A percentile compares a stretch with the other conserved stretches of the same genome.
Conservation (phyloP, 768 basidiomycete species). For the Rhizopogon vinicolor region DNA sequence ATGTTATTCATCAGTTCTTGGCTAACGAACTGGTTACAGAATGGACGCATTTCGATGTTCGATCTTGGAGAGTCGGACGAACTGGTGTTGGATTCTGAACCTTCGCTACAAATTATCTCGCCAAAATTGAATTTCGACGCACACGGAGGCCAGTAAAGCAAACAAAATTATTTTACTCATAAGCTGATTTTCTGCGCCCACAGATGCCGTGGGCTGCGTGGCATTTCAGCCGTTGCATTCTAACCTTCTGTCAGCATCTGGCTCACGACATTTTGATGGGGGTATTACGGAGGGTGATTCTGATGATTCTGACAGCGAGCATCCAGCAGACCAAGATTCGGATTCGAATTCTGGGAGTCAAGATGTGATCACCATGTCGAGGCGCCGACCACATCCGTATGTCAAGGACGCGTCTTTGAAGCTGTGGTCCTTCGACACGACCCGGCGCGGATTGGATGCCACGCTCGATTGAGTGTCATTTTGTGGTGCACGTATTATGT, state of each 20-base stretch:
- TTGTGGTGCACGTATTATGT: neutral
- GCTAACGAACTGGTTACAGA: slow-evolving; percentile 29
- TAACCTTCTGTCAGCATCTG: slow-evolving; percentile 60
- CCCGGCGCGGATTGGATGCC: neutral
- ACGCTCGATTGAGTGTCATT: neutral
- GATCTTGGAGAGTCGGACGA: slow-evolving; percentile 31
- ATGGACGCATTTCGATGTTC: slow-evolving; percentile 57
- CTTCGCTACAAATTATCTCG: slow-evolving; percentile 7
- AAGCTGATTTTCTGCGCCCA: neutral
- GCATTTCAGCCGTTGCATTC: slow-evolving; percentile 66
- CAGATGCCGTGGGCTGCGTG: slow-evolving; percentile 73
- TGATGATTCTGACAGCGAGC: neutral
- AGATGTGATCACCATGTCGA: slow-evolving; percentile 7
- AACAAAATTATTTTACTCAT: neutral
- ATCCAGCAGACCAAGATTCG: slow-evolving; percentile 10
- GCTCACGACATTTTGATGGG: slow-evolving; percentile 66
- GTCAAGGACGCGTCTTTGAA: slow-evolving; percentile 24
- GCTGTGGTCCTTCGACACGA: slow-evolving; percentile 14
- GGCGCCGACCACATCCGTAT: slow-evolving; percentile 10
- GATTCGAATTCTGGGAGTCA: slow-evolving; percentile 11
- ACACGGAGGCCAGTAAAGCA: slow-evolving; percentile 46
- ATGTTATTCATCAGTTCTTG: neutral
- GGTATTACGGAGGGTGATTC: neutral
- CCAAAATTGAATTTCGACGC: slow-evolving; percentile 42
- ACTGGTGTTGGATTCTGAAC: neutral